These are phyloP conservation scores for Colletotrichum nymphaeae DNA, from an alignment of 2,329 filamentous ascomycete species.

Conservation along the genomic window DNA sequence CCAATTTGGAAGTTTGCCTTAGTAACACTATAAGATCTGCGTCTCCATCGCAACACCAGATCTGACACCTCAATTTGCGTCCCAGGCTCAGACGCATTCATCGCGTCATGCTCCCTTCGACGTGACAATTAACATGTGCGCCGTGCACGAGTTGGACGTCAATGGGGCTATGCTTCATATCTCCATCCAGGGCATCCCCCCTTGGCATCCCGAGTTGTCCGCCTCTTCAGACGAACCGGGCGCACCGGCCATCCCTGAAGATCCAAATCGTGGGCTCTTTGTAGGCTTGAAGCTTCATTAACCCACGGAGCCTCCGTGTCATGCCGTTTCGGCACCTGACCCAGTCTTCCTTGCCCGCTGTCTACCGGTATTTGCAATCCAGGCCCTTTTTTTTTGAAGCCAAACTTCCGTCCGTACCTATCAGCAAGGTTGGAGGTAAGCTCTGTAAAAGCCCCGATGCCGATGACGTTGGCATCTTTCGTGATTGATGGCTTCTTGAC, in stretches of 20 bases:
- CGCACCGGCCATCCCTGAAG: conserved; percentile 1
- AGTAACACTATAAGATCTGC: conserved; percentile 1
- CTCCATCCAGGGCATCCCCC: conserved; percentile 1
- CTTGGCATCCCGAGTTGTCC: neutral
- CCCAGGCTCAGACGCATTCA: neutral
- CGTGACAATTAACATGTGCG: neutral
- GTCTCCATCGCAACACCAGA: neutral
- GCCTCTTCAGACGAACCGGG: conserved; percentile 26
- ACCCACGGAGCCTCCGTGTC: conserved; percentile 15
- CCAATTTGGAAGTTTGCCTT: neutral
- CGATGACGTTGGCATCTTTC: conserved; percentile 18
- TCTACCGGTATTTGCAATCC: neutral
- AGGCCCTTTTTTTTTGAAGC: conserved; percentile 3
- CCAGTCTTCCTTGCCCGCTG: neutral
- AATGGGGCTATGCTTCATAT: neutral
- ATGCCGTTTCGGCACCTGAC: neutral
- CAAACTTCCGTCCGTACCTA: neutral
- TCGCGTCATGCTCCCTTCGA: neutral
- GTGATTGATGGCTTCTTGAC: neutral
- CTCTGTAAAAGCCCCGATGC: neutral
- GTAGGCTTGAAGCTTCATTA: neutral
- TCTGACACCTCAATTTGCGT: neutral
- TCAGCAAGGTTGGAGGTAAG: neutral
- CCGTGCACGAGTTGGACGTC: neutral
- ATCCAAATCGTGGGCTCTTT: neutral